phyloP scores from a whole-genome alignment of 495 filamentous ascomycete species.

The Aspergillus avenaceus region DNA sequence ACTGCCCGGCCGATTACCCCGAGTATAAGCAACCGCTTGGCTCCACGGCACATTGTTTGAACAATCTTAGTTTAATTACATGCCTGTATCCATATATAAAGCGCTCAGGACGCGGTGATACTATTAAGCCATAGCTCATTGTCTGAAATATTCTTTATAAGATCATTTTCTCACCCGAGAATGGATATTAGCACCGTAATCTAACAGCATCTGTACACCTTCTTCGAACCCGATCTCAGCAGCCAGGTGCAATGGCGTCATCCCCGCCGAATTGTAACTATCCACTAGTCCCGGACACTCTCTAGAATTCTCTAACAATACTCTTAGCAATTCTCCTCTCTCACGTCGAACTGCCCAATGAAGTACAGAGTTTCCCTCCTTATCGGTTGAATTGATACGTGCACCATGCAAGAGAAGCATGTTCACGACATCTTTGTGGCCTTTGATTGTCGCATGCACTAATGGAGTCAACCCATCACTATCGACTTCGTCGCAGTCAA shows the following conservation, averaged over 20 bases:
- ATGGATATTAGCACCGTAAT: conserved; percentile 1
- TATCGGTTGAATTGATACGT: neutral
- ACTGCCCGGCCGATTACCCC: too few relatives aligned
- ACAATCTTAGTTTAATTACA: too few relatives aligned
- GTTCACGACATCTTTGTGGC: conserved; percentile 1
- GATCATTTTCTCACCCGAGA: too few relatives aligned
- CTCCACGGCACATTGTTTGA: too few relatives aligned
- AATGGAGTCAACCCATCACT: conserved; percentile 4
- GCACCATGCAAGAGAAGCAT: conserved; percentile 2
- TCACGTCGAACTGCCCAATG: conserved; percentile 1
- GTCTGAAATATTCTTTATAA: too few relatives aligned
- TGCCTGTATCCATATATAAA: too few relatives aligned
- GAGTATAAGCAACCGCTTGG: too few relatives aligned
- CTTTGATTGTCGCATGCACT: neutral
- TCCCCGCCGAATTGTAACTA: neutral
- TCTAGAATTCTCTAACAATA: neutral
- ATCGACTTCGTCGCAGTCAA: conserved; percentile 1
- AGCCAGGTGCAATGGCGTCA: conserved; percentile 3
- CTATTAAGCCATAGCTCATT: too few relatives aligned
- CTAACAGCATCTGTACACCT: neutral
- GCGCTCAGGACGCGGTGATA: too few relatives aligned
- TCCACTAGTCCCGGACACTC: neutral
- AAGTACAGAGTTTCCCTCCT: neutral
- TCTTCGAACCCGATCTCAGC: conserved; percentile 4
- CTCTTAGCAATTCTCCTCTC: neutral